Base-by-base conservation (phyloP, 371 early-diverging fungal species). In the Mortierella sp. region DNA sequence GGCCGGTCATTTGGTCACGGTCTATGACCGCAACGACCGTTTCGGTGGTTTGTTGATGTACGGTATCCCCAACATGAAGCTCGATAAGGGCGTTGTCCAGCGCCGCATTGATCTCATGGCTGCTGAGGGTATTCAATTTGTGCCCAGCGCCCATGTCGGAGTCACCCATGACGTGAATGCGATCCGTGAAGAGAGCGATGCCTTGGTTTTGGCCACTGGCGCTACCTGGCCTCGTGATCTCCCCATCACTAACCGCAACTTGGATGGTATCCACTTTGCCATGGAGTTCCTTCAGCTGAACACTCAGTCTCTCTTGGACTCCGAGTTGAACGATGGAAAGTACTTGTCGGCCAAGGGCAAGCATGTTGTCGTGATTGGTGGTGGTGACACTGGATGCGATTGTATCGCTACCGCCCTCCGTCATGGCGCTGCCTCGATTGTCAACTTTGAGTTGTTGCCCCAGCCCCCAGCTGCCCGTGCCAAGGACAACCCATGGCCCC, bases 61-160 rank as follows among this genome's bases (percentile, higher is more conserved):
- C 82, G 99, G 99, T 72, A 98, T 98, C 67, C 99, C 99, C 64
- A 98, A 98, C 88, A 98, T 98, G 99, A 98, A 98, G 89, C 92
- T 98, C 29, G 98, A 98, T 85, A 98, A 97, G 90, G 86, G 86
- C 62, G 77, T 96, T 64, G 97, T 98, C 45, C 94, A 95, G 77
- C 90, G 99, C 51, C 94, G 99, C 70, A 84, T 97, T 58, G 95
- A 98, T 66, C 89, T 97, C 70, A 83, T 98, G 84, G 94, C 91
- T 4, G 93, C 91, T 11, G 98, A 98, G 84, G 99, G 98, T 53
- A 88, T 98, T 45, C 83, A 81, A 37, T 98, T 97, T 85, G 91
- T 94, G 23, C 83, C 94, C 59, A 92, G 92, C 77, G 88, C 93
- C 28, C 89, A 97, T 60, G 91, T 98, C 29, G 98, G 98, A 70